Evolutionary conservation across 2,329 filamentous ascomycete genomes (phyloP).

Genomic region (Aureobasidium musti): DNA sequence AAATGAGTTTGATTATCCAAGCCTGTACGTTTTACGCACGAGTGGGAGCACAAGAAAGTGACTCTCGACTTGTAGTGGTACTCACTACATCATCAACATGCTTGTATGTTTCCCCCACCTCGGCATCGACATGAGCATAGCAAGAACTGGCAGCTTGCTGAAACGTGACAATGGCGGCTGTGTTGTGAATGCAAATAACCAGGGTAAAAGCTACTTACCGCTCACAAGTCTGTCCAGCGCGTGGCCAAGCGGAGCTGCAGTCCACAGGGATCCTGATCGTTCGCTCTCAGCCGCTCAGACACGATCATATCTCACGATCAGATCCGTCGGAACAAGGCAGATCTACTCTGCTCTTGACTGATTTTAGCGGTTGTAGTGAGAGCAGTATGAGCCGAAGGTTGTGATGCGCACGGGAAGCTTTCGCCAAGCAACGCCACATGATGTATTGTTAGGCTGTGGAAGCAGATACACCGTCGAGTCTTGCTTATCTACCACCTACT

Average conservation of each 20-base stretch:
- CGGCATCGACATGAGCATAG: not conserved
- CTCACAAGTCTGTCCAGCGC: not conserved
- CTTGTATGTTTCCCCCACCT: not conserved
- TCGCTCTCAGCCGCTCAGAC: not conserved
- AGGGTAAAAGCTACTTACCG: not conserved
- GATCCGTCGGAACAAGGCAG: slow-evolving; percentile 2
- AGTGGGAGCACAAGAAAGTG: not conserved
- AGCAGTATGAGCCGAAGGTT: not conserved
- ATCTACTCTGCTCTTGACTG: not conserved
- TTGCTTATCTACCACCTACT: slow-evolving; percentile 6
- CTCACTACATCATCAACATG: not conserved
- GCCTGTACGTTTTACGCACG: not conserved
- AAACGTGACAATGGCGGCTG: not conserved
- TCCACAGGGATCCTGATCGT: not conserved
- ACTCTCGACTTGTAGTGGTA: not conserved
- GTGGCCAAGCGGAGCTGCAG: not conserved
- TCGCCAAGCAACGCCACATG: slow-evolving; percentile 20
- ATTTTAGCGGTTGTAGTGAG: not conserved
- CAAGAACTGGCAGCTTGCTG: not conserved
- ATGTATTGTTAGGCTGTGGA: not conserved
- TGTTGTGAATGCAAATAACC: not conserved
- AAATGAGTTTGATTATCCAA: not conserved
- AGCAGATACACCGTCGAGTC: not conserved
- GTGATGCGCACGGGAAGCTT: not conserved
- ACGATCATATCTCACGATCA: slow-evolving; percentile 1